These are phyloP conservation scores for Penicillium frequentans DNA, from an alignment of 2,329 filamentous ascomycete genomes.

Conservation along the genomic window DNA sequence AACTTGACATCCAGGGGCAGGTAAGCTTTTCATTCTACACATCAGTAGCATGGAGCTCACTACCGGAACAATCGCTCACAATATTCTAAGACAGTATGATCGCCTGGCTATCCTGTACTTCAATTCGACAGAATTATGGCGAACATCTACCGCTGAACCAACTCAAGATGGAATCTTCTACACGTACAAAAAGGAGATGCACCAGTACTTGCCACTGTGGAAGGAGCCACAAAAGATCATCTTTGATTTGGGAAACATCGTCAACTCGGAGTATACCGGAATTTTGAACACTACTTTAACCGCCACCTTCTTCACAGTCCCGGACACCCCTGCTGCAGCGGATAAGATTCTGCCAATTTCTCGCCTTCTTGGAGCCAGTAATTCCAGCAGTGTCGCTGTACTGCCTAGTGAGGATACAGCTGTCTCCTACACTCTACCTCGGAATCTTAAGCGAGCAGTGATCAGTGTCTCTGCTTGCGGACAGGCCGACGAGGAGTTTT, in stretches of 20 bases:
- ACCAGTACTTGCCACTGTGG: background rate
- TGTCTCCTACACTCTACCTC: background rate
- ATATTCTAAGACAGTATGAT: background rate
- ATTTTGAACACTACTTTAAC: background rate
- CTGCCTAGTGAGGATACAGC: background rate
- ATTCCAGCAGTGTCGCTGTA: background rate
- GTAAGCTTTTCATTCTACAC: background rate
- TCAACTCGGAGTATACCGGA: conserved; percentile 1
- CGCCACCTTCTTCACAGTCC: background rate
- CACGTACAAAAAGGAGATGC: background rate
- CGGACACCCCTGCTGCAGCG: background rate
- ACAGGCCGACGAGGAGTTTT: background rate
- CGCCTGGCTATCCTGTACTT: background rate
- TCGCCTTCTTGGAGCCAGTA: background rate
- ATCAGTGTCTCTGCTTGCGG: background rate
- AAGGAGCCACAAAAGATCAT: conserved; percentile 1
- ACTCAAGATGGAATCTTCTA: background rate
- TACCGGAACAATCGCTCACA: background rate
- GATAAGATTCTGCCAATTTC: background rate
- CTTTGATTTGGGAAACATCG: background rate
- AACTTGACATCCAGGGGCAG: background rate
- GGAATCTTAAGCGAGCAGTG: background rate
- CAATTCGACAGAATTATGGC: background rate
- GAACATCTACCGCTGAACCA: background rate
- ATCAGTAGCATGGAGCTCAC: background rate